These are phyloP conservation scores for Naegleria fowleri DNA, from an alignment of 208 protist species.

Conservation along the genomic window DNA sequence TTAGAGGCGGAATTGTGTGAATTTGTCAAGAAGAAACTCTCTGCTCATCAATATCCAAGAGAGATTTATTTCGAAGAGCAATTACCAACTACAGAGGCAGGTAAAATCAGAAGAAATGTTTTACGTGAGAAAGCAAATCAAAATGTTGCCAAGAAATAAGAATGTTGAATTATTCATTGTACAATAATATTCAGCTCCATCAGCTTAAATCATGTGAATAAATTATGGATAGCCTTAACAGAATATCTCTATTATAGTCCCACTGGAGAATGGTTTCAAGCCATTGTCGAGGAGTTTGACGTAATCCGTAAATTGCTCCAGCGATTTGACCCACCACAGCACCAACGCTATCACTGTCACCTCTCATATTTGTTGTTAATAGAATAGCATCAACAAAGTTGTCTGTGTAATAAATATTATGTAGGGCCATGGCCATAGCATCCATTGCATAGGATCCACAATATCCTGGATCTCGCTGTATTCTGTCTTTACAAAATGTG, in stretches of 20 bases:
- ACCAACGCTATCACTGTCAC: not conserved
- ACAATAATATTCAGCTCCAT: too few relatives aligned
- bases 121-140: constrained; percentile 3
- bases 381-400: not conserved
- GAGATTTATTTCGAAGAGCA: constrained; percentile 12
- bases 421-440: not conserved
- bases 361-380: not conserved
- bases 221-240: not conserved
- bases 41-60: constrained; percentile 8
- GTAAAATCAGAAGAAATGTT: constrained; percentile 15
- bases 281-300: not conserved
- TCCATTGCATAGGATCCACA: not conserved
- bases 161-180: not conserved
- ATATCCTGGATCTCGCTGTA: not conserved
- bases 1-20: not conserved
- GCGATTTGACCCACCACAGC: constrained; percentile 1
- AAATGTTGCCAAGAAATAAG: too few relatives aligned
- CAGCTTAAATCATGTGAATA: not conserved
- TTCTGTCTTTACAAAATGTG: not conserved
- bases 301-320: constrained; percentile 14
- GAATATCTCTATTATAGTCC: not conserved
- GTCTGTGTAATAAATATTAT: not conserved
- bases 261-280: not conserved
- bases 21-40: constrained; percentile 3
- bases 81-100: not conserved